phyloP scores from a whole-genome alignment of 106 monocot genomes.

The Platanthera guangdongensis region DNA sequence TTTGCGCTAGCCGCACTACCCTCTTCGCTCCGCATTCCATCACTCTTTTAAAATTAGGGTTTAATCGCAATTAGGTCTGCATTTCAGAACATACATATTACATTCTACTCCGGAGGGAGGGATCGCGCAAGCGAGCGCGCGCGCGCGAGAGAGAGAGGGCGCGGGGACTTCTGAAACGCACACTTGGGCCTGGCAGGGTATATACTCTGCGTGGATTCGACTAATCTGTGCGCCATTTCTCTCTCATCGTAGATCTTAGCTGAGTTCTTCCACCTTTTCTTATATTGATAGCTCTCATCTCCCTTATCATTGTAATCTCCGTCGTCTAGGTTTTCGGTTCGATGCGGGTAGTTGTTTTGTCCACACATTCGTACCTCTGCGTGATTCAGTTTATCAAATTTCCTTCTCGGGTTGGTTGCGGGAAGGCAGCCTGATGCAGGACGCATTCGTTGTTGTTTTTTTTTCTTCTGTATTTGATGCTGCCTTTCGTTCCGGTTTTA shows the following conservation, averaged over 20 bases:
- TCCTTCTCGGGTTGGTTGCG: not conserved
- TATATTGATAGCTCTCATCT: not conserved
- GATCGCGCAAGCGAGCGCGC: not conserved
- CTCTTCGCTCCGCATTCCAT: no score
- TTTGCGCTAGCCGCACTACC: no score
- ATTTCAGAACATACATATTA: constrained; percentile 17
- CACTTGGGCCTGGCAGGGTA: not conserved
- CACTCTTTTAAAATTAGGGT: no score
- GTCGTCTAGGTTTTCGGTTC: not conserved
- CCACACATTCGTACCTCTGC: constrained; percentile 3
- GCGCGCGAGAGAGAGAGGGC: constrained; percentile 8
- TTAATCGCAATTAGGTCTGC: not conserved
- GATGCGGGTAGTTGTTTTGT: constrained; percentile 7
- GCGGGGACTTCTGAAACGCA: not conserved
- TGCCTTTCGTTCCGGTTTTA: not conserved
- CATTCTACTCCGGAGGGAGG: not conserved
- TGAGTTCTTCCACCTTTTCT: constrained; percentile 1
- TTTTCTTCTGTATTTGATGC: not conserved
- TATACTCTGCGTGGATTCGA: constrained; percentile 28
- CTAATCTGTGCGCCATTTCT: constrained; percentile 3
- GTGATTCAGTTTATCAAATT: not conserved
- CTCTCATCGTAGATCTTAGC: constrained; percentile 17
- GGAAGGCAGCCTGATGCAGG: not conserved
- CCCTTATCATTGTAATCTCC: not conserved
- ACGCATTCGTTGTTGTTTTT: not conserved